Conservation (phyloP, 148 eudicot species). For the Vaccinium vitisidaea region DNA sequence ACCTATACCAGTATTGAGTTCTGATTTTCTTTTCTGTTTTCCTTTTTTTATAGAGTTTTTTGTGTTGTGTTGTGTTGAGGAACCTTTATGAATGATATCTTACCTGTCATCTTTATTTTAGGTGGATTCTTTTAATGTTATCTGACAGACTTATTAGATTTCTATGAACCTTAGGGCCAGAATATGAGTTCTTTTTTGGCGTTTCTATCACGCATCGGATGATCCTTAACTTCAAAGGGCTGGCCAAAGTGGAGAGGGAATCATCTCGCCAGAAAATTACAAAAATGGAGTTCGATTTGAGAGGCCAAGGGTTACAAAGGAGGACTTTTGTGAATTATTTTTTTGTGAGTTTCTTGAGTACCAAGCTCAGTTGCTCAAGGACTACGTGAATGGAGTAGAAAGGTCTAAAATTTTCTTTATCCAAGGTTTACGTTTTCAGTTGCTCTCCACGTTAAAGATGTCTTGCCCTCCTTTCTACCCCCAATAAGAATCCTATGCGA, state of each 20-base stretch:
- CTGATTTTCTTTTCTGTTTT: too few relatives aligned
- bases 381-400: conserved; percentile 55
- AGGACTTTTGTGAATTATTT: conserved; percentile 58
- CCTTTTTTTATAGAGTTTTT: too few relatives aligned
- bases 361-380: conserved; percentile 70
- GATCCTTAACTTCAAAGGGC: conserved; percentile 66
- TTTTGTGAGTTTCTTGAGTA: conserved; percentile 66
- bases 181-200: neutral
- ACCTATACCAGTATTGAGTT: too few relatives aligned
- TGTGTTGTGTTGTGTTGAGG: too few relatives aligned
- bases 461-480: neutral
- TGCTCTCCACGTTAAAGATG: neutral
- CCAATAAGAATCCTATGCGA: neutral
- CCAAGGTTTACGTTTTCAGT: conserved; percentile 43
- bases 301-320: conserved; percentile 59
- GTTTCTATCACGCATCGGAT: conserved; percentile 47
- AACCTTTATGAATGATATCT: too few relatives aligned
- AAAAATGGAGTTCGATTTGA: conserved; percentile 69
- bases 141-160: neutral
- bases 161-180: neutral
- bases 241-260: conserved; percentile 66
- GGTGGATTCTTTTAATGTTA: too few relatives aligned
- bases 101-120: neutral
- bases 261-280: conserved; percentile 52
- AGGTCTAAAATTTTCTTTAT: conserved; percentile 52